Percentiles rank a stretch among this genome's conserved stretches.
phyloP scores from a whole-genome alignment of 108 stramenopile species.

The Pseudonitzschia multiseries region DNA sequence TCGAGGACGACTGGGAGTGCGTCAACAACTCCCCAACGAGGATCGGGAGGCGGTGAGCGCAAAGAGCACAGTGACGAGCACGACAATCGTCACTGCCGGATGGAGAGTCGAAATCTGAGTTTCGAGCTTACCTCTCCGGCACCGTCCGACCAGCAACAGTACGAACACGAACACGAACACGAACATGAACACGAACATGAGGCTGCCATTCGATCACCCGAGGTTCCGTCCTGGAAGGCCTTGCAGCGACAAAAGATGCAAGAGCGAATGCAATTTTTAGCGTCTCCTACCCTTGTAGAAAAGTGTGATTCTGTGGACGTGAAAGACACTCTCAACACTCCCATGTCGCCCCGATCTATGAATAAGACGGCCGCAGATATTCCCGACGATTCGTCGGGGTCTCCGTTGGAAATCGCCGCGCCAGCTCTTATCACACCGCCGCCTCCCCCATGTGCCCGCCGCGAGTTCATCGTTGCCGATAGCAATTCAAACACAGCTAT shows the following conservation, averaged over 20 bases:
- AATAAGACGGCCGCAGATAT: too few species aligned
- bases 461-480: not conserved
- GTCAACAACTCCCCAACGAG: not conserved
- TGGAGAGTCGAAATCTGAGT: not conserved
- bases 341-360: too few species aligned
- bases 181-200: not conserved
- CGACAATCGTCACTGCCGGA: not conserved
- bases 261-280: not conserved
- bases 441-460: not conserved
- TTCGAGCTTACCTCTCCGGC: not conserved
- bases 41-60: not conserved
- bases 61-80: not conserved
- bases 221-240: slow-evolving; percentile 1
- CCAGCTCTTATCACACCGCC: too few species aligned
- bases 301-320: too few species aligned
- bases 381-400: too few species aligned
- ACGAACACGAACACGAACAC: not conserved
- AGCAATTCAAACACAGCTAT: not conserved
- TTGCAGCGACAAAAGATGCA: not conserved
- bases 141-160: not conserved
- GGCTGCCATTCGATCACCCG: not conserved
- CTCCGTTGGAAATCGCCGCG: too few species aligned
- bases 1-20: not conserved
- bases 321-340: too few species aligned
- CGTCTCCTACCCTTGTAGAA: not conserved